Percentiles rank a stretch among this genome's conserved stretches.
Conservation (phyloP, 768 basidiomycete genomes). For the Leccinellum luteum region DNA sequence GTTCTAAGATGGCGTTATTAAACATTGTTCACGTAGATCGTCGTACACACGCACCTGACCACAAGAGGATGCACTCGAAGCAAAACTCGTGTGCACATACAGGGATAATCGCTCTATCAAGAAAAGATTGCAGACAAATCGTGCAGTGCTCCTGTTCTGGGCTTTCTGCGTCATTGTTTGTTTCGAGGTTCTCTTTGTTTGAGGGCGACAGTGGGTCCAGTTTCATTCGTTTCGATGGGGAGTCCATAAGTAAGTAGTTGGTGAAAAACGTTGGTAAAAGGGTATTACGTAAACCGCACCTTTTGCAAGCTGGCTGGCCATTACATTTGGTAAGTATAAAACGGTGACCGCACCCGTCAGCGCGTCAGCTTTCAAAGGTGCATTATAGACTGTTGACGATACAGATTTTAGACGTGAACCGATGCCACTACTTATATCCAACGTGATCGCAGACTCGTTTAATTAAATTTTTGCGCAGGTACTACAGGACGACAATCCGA, state of each 20-base stretch:
- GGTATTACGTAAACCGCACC: neutral
- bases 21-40: neutral
- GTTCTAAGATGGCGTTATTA: slow-evolving; percentile 40
- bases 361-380: no score
- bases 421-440: no score
- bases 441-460: no score
- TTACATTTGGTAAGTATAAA: no score
- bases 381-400: no score
- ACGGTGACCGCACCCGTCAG: no score
- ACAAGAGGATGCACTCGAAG: slow-evolving; percentile 84
- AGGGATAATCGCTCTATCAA: slow-evolving; percentile 79
- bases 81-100: slow-evolving; percentile 92
- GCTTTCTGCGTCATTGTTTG: neutral
- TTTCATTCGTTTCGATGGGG: slow-evolving; percentile 38
- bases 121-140: slow-evolving; percentile 78
- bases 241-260: neutral
- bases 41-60: slow-evolving; percentile 61
- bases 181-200: neutral
- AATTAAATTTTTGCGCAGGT: no score
- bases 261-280: neutral
- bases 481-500: no score
- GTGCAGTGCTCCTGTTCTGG: slow-evolving; percentile 53
- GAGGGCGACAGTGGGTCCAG: slow-evolving; percentile 24
- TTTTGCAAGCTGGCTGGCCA: neutral
- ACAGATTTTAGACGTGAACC: no score